phyloP scores from a whole-genome alignment of 2,329 filamentous ascomycete genomes.

The Aspergillus pseudoviridinutans region DNA sequence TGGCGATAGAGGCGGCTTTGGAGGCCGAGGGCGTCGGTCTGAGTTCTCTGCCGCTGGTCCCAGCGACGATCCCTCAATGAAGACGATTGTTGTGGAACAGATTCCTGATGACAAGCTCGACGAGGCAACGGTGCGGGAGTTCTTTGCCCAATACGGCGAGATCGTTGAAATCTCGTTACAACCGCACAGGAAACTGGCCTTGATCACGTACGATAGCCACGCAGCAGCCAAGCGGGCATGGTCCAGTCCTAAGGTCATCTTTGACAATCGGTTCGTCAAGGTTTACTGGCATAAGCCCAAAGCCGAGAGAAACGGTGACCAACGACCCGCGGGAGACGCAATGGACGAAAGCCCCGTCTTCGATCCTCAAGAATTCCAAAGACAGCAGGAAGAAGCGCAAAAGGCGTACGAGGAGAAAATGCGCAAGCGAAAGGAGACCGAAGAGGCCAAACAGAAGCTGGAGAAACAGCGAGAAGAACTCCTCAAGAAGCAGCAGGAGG shows the following conservation, averaged over 20 bases:
- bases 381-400: constrained; percentile 55
- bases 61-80: constrained; percentile 50
- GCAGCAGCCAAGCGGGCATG: constrained; percentile 53
- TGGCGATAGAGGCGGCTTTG: constrained; percentile 40
- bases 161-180: constrained; percentile 55
- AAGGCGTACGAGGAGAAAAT: constrained; percentile 53
- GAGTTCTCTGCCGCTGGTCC: constrained; percentile 53
- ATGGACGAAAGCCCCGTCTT: constrained; percentile 43
- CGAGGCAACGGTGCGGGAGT: constrained; percentile 51
- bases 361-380: constrained; percentile 52
- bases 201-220: constrained; percentile 53
- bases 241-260: constrained; percentile 58
- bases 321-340: constrained; percentile 17
- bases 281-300: constrained; percentile 58
- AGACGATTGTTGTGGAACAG: constrained; percentile 57
- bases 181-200: constrained; percentile 50
- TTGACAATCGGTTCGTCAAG: constrained; percentile 62
- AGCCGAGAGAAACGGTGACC: constrained; percentile 27
- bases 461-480: constrained; percentile 49
- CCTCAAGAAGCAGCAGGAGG: constrained; percentile 53
- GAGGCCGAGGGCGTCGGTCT: constrained; percentile 43
- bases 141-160: constrained; percentile 56
- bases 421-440: constrained; percentile 50
- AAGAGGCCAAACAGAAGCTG: constrained; percentile 49
- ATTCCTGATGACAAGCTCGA: constrained; percentile 57